Percentiles rank a stretch among this genome's conserved stretches.
phyloP scores from a whole-genome alignment of 2,329 filamentous ascomycete species.

The Dothistroma pini region DNA sequence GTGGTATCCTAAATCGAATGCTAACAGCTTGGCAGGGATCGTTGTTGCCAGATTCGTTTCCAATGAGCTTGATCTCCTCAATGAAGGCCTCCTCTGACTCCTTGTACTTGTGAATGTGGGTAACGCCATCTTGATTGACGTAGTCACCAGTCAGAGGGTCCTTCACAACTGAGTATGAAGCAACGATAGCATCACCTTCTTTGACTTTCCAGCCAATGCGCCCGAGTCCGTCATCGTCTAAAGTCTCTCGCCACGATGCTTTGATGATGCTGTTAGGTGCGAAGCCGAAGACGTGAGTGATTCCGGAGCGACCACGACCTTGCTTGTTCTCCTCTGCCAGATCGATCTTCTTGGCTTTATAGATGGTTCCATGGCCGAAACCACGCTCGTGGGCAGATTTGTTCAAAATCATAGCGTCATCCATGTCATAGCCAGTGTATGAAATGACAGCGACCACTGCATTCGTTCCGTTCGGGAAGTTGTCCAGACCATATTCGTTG shows the following conservation, averaged over 20 bases:
- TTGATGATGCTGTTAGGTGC: slow-evolving; percentile 72
- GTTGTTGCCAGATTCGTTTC: slow-evolving; percentile 75
- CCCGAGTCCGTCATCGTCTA: slow-evolving; percentile 87
- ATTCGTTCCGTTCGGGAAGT: slow-evolving; percentile 96
- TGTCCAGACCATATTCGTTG: slow-evolving; percentile 94
- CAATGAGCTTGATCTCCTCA: slow-evolving; percentile 88
- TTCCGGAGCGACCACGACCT: slow-evolving; percentile 44
- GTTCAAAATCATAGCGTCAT: slow-evolving; percentile 99
- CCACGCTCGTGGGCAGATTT: slow-evolving; percentile 95
- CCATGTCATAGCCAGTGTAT: slow-evolving; percentile 99
- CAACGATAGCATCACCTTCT: slow-evolving; percentile 80
- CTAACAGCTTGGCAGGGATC: slow-evolving; percentile 82
- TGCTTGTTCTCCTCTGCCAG: slow-evolving; percentile 73
- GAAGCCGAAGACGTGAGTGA: slow-evolving; percentile 86
- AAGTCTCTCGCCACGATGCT: slow-evolving; percentile 63
- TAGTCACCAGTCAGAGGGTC: slow-evolving; percentile 69
- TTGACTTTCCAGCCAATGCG: slow-evolving; percentile 72
- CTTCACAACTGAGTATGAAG: slow-evolving; percentile 81
- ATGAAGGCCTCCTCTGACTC: slow-evolving; percentile 83
- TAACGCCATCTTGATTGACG: slow-evolving; percentile 79
- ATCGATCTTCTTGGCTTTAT: slow-evolving; percentile 92
- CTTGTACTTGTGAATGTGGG: slow-evolving; percentile 91
- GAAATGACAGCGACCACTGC: slow-evolving; percentile 96
- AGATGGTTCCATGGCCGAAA: slow-evolving; percentile 93
- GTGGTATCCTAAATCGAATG: slow-evolving; percentile 87